These are phyloP conservation scores for Eurotiales sp. DNA, from an alignment of 2,329 filamentous ascomycete genomes.

Conservation along the genomic window DNA sequence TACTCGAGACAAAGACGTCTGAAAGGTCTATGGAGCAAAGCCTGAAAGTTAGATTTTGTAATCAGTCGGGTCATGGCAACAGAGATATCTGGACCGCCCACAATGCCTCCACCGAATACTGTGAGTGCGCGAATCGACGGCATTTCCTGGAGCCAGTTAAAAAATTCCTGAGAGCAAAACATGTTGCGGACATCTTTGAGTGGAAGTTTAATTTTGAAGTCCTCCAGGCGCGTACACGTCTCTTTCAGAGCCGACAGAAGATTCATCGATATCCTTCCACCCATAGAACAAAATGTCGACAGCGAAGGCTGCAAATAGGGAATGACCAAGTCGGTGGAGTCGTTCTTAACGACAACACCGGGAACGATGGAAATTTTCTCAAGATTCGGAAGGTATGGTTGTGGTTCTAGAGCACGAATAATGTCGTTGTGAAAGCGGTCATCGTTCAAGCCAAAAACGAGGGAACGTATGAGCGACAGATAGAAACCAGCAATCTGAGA, in stretches of 20 bases:
- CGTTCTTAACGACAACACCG: not conserved
- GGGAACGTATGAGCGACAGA: not conserved
- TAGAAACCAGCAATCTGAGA: conserved; percentile 2
- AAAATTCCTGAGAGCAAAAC: not conserved
- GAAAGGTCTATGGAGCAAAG: not conserved
- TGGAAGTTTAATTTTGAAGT: not conserved
- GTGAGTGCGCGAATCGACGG: conserved; percentile 1
- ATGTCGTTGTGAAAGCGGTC: not conserved
- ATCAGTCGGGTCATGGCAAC: not conserved
- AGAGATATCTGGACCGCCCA: no score
- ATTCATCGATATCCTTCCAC: not conserved
- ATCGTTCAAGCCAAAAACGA: conserved; percentile 6
- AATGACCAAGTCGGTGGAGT: not conserved
- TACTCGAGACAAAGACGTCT: conserved; percentile 3
- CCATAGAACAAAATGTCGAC: not conserved
- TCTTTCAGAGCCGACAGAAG: conserved; percentile 2
- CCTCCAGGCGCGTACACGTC: not conserved
- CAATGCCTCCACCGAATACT: not conserved
- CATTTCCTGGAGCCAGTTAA: not conserved
- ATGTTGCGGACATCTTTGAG: not conserved
- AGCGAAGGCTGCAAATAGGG: conserved; percentile 2
- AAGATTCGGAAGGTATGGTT: not conserved
- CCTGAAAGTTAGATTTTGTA: not conserved
- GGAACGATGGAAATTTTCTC: conserved; percentile 1
- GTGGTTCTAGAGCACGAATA: not conserved